A percentile compares a stretch with the other conserved stretches of the same genome.
Evolutionary conservation across 331 rosid species (phyloP).

Genomic region (Dryas integrifolia): DNA sequence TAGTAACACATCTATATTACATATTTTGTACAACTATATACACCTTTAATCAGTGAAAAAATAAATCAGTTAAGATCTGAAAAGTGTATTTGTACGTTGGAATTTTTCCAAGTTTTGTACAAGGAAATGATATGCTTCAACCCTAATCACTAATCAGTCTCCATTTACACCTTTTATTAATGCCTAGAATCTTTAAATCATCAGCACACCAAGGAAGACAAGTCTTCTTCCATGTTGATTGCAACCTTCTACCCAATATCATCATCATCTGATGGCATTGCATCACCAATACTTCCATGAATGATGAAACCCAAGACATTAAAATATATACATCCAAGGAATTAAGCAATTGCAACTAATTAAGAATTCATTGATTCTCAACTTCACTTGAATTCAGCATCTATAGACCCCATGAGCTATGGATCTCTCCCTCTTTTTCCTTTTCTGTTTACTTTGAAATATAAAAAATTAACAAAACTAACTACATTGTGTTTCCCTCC

Average conservation of each 20-base stretch:
- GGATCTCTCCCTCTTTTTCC: neutral
- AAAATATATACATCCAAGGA: neutral
- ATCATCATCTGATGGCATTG: neutral
- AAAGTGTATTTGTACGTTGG: no score
- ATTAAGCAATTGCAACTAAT: slow-evolving; percentile 1
- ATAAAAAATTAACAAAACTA: neutral
- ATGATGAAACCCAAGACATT: no score
- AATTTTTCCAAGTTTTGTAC: no score
- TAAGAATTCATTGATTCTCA: neutral
- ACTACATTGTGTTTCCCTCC: slow-evolving; percentile 3
- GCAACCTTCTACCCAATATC: slow-evolving; percentile 8
- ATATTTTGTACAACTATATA: no score
- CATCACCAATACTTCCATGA: neutral
- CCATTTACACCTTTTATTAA: no score
- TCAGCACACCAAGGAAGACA: neutral
- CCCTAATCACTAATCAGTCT: no score
- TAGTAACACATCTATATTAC: no score
- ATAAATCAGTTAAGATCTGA: no score
- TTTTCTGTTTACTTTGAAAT: neutral
- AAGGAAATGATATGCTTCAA: no score
- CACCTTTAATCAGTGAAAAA: no score
- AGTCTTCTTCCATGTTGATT: slow-evolving; percentile 3
- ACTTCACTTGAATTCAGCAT: neutral
- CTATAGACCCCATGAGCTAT: neutral
- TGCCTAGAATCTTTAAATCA: neutral